Percentiles rank a stretch among this genome's conserved stretches.
phyloP scores from a whole-genome alignment of 257 asterid genomes.

The Marsdenia floribunda region DNA sequence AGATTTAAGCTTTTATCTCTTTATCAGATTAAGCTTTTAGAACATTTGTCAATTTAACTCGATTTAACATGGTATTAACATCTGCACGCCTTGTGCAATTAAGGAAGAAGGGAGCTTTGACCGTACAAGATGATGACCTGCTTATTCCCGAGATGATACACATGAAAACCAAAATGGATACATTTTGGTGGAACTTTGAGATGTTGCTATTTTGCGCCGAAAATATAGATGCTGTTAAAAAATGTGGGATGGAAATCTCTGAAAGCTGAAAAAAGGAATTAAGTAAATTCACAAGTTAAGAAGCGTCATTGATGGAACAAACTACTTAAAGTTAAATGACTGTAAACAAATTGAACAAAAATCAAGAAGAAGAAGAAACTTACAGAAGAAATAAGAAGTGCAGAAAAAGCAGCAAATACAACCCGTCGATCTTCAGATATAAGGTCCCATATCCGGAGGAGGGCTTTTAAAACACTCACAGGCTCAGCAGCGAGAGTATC shows the following conservation, averaged over 20 bases:
- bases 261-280: conserved; percentile 53
- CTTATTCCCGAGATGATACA: conserved; percentile 76
- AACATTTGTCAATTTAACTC: no score
- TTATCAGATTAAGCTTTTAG: no score
- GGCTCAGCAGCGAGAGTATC: conserved; percentile 62
- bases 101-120: conserved; percentile 47
- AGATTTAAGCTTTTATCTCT: no score
- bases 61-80: neutral
- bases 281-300: conserved; percentile 24
- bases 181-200: conserved; percentile 62
- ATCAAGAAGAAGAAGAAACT: conserved; percentile 21
- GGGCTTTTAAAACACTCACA: conserved; percentile 77
- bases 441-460: conserved; percentile 79
- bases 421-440: conserved; percentile 82
- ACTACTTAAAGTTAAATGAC: neutral
- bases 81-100: conserved; percentile 10
- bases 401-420: conserved; percentile 60
- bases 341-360: neutral
- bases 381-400: conserved; percentile 80
- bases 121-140: conserved; percentile 82
- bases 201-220: conserved; percentile 76
- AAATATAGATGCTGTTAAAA: conserved; percentile 82
- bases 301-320: neutral
- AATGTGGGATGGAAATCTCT: conserved; percentile 85
- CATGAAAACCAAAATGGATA: conserved; percentile 55